Percentiles rank a stretch among this genome's conserved stretches.
Conservation (phyloP, 345 rosid genomes). For the Erodium maritimum region DNA sequence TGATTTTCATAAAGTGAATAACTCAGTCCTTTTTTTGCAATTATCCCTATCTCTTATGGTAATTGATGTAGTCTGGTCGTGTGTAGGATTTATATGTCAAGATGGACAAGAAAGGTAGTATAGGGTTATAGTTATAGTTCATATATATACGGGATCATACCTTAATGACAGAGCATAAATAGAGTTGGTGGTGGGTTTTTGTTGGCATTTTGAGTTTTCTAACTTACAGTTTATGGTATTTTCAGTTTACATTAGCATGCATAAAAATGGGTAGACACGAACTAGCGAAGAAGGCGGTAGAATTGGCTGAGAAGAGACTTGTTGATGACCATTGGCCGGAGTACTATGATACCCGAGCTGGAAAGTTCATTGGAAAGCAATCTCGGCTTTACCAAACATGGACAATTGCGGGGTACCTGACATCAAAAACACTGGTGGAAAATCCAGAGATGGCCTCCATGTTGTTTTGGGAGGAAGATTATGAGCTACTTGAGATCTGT, state of each 20-base stretch:
- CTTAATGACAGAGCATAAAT: no score
- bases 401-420: conserved; percentile 84
- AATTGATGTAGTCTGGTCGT: no score
- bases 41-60: no score
- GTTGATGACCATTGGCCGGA: conserved; percentile 81
- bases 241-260: conserved; percentile 92
- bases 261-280: conserved; percentile 79
- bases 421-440: conserved; percentile 72
- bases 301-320: conserved; percentile 73
- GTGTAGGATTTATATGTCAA: no score
- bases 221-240: background rate
- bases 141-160: no score
- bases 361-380: conserved; percentile 85
- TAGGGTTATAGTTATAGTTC: background rate
- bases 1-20: no score
- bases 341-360: conserved; percentile 76
- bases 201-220: background rate
- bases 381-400: conserved; percentile 81
- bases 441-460: conserved; percentile 72
- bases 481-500: conserved; percentile 78
- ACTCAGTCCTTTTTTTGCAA: no score
- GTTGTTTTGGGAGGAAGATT: conserved; percentile 90
- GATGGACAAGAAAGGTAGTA: no score
- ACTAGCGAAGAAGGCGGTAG: conserved; percentile 72
- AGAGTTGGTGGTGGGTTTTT: no score